These are phyloP conservation scores for Alternaria sp. DNA, from an alignment of 2,329 filamentous ascomycete species.

Conservation along the genomic window DNA sequence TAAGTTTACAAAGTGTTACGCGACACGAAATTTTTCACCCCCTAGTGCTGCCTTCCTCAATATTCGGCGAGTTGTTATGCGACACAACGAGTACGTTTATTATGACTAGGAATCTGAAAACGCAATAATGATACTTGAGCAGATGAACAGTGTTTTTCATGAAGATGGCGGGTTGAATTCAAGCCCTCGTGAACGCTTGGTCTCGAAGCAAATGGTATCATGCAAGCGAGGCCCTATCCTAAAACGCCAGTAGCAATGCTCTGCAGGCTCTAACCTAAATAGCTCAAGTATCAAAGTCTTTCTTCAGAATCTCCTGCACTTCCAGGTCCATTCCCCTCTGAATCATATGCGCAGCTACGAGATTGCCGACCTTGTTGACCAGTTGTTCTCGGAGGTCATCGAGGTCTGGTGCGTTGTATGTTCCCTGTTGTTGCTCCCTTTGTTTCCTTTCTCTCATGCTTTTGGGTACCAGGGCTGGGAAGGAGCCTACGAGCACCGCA, in stretches of 20 bases:
- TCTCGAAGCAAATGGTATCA: constrained; percentile 9
- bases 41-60: no score
- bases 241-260: constrained; percentile 10
- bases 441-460: constrained; percentile 47
- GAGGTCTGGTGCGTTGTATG: constrained; percentile 54
- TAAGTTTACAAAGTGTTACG: no score
- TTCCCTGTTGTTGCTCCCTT: constrained; percentile 33
- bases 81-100: neutral
- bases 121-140: neutral
- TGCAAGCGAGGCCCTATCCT: constrained; percentile 5
- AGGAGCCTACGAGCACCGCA: constrained; percentile 63
- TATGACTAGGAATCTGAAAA: neutral
- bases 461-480: constrained; percentile 58
- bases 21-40: no score
- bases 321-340: constrained; percentile 47
- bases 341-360: constrained; percentile 34
- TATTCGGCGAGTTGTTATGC: no score
- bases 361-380: constrained; percentile 56
- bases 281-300: constrained; percentile 17
- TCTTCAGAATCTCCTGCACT: constrained; percentile 15
- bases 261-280: neutral
- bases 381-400: constrained; percentile 54
- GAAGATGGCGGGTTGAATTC: constrained; percentile 4
- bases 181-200: constrained; percentile 1
- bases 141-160: neutral